phyloP scores from a whole-genome alignment of 2,329 filamentous ascomycete genomes.

The Aaosphaeria arxii region DNA sequence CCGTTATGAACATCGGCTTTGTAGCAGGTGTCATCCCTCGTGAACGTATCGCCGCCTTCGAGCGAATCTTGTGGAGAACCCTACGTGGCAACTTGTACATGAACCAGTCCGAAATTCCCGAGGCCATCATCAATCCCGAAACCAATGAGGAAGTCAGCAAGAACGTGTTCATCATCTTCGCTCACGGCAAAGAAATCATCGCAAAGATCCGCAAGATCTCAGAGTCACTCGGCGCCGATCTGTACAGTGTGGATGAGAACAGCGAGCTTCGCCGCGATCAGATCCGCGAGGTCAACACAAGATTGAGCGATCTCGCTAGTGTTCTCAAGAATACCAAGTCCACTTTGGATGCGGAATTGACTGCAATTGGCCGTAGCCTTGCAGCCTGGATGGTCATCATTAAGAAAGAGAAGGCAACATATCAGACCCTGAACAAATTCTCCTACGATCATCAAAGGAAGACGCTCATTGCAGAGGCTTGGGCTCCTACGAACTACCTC shows the following conservation, averaged over 20 bases:
- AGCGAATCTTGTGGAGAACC: constrained; percentile 96
- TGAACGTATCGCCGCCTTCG: constrained; percentile 90
- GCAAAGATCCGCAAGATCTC: constrained; percentile 99
- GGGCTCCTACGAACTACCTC: constrained; percentile 91
- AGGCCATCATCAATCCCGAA: constrained; percentile 84
- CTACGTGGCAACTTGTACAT: constrained; percentile 98
- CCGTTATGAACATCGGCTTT: constrained; percentile 98
- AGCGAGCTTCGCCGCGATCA: constrained; percentile 92
- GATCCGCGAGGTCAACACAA: constrained; percentile 94
- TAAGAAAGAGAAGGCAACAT: constrained; percentile 97
- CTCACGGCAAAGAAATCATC: constrained; percentile 96
- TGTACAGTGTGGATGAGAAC: constrained; percentile 98
- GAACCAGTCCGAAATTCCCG: constrained; percentile 98
- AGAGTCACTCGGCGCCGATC: constrained; percentile 90
- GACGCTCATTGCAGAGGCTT: constrained; percentile 95
- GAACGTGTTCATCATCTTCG: constrained; percentile 99
- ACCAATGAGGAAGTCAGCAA: constrained; percentile 92
- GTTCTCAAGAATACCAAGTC: constrained; percentile 94
- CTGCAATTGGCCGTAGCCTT: constrained; percentile 86
- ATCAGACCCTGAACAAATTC: constrained; percentile 91
- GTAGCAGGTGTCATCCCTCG: constrained; percentile 93
- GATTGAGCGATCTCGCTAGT: constrained; percentile 84
- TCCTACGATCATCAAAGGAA: constrained; percentile 95
- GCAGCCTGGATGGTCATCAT: constrained; percentile 97
- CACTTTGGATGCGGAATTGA: constrained; percentile 87